Base-by-base conservation (phyloP, 2,329 filamentous ascomycete genomes). In the Apiospora saccharicola region DNA sequence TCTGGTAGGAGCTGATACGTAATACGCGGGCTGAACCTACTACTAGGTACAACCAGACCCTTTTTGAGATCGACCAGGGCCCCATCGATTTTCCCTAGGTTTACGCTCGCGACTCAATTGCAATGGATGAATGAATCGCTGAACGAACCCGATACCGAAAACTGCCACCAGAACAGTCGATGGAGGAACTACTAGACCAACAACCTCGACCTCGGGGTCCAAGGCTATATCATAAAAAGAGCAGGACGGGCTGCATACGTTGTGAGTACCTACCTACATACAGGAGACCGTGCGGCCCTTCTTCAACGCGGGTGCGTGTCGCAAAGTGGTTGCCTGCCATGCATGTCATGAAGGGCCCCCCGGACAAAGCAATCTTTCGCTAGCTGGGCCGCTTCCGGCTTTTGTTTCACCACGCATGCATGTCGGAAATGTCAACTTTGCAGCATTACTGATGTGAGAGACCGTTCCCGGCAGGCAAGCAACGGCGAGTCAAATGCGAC, bases 211-310 rank as follows among this genome's bases (percentile, higher is more conserved):
- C 76, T 37, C 78, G 78, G 61, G 79, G 78, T 57, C 79, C 80
- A 19, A 78, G 80, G 26, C 75, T 81, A 41, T 81, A 81, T 72
- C 79, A 81, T 71, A 81, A 81, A 43, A 81, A 81, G 69, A 80
- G 77, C 47, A 75, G 79, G 37, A 77, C 75, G 8, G 79, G 79
- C 7, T 81, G 80, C 73, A 4, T 72, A 26, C 68, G 72, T 34
- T 73, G 72, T 67, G 47, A 71, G 69, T 61, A 30, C 43, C 30
- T 61, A 22, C 34, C 22, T 22, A 19, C n/a, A 22, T 30, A n/a
- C 30, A 4, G 34, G 22, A 5, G 24, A 22, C 34, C 49, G 19
- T 34, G 16, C 49, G 46, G 1, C 10, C 68, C 13, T 12, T 43
- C 68, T 41, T 14, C 51, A 3, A 13, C 22, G 26, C 30, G 22